Base-by-base conservation (phyloP, 2,329 filamentous ascomycete genomes). In the Xylaria sp. region DNA sequence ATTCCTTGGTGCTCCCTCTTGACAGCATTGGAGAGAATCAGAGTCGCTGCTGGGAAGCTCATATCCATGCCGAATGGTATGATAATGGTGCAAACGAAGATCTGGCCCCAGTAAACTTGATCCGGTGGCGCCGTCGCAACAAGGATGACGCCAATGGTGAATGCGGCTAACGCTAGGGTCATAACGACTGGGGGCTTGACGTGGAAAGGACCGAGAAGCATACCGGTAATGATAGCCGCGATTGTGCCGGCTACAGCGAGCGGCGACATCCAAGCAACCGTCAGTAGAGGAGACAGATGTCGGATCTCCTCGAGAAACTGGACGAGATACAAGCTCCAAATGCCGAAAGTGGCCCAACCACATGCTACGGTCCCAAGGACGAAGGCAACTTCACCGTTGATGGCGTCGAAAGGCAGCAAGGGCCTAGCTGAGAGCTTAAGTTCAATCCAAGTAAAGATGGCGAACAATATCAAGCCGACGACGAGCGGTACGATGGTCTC, bases 1-100 rank as follows among this genome's bases (percentile, higher is more conserved):
- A 78, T 76, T 1, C 77, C 77, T 48, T 79, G 77, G 51, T 79
- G 76, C 36, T 77, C 74, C 30, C 71, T 71, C 39, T 73, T 75
- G 45, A 79, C 72, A 1, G 76, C 77, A 65, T 86, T 82, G 21
- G 79, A 83, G 8, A 88, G 78, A 34, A 88, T 81, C 2, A 88
- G 72, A 0, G 83, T 86, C 0, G 82, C 85, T 0, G 85, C 82
- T 1, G 86, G 86, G 67, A 88, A 88, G 12, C 80, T 83, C 82
- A 88, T 86, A 70, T 89, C 86, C 85, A 86, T 86, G 3, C 84
- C 84, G 69, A 79, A 84, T 0, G 84, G 82, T 74, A 82, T 85
- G 36, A 88, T 73, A 8, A 87, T 12, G 1, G 81, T 76, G 3
- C 79, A 80, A 8, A 86, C 79, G 69, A 88, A 88, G 0, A 81